phyloP scores from a whole-genome alignment of 2,329 filamentous ascomycete species.

The Bimuria novae-zelandiae region DNA sequence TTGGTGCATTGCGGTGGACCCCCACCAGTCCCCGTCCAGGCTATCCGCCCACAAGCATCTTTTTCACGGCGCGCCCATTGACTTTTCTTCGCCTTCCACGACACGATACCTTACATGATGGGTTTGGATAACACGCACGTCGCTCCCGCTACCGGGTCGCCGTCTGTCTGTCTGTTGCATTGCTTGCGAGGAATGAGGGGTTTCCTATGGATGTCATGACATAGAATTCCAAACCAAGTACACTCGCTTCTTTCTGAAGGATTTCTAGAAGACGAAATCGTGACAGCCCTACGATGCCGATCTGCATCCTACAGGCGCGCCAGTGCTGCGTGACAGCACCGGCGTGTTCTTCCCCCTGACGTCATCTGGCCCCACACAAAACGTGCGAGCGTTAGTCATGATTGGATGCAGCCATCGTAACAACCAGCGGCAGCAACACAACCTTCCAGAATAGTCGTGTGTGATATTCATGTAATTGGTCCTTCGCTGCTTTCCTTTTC shows the following conservation, averaged over 20 bases:
- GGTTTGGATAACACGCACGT: constrained; percentile 3
- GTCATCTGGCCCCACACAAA: neutral
- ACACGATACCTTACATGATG: constrained; percentile 2
- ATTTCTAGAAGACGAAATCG: neutral
- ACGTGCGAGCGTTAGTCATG: neutral
- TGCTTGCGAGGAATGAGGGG: constrained; percentile 17
- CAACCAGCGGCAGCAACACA: no score
- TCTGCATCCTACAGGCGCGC: neutral
- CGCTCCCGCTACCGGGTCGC: neutral
- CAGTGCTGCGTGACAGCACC: neutral
- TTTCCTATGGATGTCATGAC: constrained; percentile 10
- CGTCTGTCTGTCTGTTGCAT: constrained; percentile 14
- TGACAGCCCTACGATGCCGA: neutral
- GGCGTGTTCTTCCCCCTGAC: neutral
- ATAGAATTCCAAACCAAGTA: neutral
- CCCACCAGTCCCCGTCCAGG: neutral
- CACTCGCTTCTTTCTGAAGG: neutral
- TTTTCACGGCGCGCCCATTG: neutral
- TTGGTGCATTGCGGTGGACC: neutral
- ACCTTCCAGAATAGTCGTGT: neutral
- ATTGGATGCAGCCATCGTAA: constrained; percentile 2
- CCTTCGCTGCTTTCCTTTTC: neutral
- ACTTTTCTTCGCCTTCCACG: constrained; percentile 1
- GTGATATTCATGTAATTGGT: neutral
- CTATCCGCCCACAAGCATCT: constrained; percentile 4